Evolutionary conservation across 768 basidiomycete genomes (phyloP).

Genomic region (Dacryopinax spathularia): DNA sequence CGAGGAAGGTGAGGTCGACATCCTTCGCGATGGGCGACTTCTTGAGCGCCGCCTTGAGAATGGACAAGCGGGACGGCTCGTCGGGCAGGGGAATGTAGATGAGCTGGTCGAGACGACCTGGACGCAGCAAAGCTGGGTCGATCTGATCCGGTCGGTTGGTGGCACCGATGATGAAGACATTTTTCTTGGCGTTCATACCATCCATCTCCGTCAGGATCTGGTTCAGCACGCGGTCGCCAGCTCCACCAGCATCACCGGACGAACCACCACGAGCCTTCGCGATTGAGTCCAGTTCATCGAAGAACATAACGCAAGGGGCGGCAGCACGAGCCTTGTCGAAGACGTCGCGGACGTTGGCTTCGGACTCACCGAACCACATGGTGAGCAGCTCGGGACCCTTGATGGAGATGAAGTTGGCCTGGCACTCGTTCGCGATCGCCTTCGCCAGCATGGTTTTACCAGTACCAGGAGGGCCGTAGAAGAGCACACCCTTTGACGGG

Average conservation of each 20-base stretch:
- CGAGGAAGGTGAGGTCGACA: conserved; percentile 74
- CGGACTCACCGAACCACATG: conserved; percentile 99
- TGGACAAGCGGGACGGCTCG: conserved; percentile 78
- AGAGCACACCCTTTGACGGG: conserved; percentile 96
- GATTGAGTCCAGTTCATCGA: conserved; percentile 98
- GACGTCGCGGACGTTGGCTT: conserved; percentile 97
- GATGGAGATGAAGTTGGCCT: conserved; percentile 99
- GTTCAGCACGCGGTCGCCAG: conserved; percentile 94
- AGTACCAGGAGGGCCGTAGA: conserved; percentile 99
- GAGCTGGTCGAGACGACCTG: conserved; percentile 96
- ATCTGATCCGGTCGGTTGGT: conserved; percentile 96
- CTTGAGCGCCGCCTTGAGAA: conserved; percentile 81
- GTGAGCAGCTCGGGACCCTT: conserved; percentile 98
- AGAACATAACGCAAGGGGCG: conserved; percentile 99
- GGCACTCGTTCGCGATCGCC: conserved; percentile 98
- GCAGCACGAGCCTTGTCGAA: conserved; percentile 99
- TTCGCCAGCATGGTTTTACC: conserved; percentile 98
- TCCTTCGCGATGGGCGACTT: conserved; percentile 74
- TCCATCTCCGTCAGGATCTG: conserved; percentile 98
- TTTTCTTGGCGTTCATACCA: conserved; percentile 97
- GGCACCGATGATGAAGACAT: conserved; percentile 95
- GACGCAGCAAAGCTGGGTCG: conserved; percentile 81
- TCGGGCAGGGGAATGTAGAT: conserved; percentile 99
- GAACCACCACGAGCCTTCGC: conserved; percentile 84
- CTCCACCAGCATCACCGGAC: conserved; percentile 84